Base-by-base conservation (phyloP, 1,284 basidiomycete genomes). In the Rhodofomes roseus region DNA sequence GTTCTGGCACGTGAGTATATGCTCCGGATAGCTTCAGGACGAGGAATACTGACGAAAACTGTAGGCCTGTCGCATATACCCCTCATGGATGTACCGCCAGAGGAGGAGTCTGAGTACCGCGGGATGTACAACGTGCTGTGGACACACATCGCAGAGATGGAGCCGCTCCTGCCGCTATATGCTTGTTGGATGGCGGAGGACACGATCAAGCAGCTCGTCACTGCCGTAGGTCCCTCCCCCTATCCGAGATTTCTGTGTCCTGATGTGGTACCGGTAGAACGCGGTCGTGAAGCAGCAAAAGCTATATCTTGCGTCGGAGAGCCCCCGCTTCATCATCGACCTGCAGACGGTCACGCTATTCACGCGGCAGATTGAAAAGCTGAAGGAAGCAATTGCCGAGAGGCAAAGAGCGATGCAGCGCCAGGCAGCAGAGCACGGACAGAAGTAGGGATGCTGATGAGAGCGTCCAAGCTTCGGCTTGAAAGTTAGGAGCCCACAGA, bases 241-340 rank as follows among this genome's bases (percentile, higher is more conserved):
- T 34, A 23, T 23, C 11, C 27, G 18, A 18, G 14, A 12, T 16
- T 4, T 22, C 9, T 9, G 11, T 16, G 20, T 23, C 1, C 39
- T 57, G 23, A 57, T 31, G 22, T 18, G 12, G 36, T 16, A 5
- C 12, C 23, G 52, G 53, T 63, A 89, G 85, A 79, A 80, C 51
- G 68, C 77, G 56, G 78, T 81, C 5, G 79, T 83, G 23, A 71
- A 74, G 53, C 77, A 77, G 52, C 87, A 89, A 74, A 73, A 80
- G 43, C 66, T 64, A 4, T 70, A 83, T 58, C 63, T 83, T 20
- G 70, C 76, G 4, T 71, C 72, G 14, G 67, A 73, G 9, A 76
- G 72, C 57, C 81, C 83, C 27, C 82, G 81, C 44, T 86, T 78
- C 63, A 77, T 88, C 27, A 64, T 86, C 12, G 71, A 68, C 43